These are phyloP conservation scores for Coccomyxa subellipsoidea DNA, from an alignment of 163 green algal species.

Conservation along the genomic window DNA sequence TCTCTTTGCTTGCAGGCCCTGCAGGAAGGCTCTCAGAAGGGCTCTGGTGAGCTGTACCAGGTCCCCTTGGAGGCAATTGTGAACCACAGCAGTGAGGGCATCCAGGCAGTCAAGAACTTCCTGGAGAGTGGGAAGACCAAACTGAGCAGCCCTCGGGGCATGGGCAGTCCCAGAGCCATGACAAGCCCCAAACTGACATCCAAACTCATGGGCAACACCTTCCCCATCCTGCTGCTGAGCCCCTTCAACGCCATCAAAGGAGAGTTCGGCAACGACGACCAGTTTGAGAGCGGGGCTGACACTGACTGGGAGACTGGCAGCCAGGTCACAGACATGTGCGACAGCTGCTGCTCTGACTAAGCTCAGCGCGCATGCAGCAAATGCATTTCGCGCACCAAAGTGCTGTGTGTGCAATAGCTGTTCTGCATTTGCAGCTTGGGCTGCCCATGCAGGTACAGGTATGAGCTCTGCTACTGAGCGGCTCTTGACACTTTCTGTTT, in stretches of 20 bases:
- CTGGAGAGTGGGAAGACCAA: slow-evolving; percentile 23
- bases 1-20: not conserved
- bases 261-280: not conserved
- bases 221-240: not conserved
- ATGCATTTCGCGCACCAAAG: slow-evolving; percentile 7
- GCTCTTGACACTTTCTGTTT: too few species aligned
- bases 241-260: not conserved
- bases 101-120: slow-evolving; percentile 28
- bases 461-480: too few species aligned
- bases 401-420: too few species aligned
- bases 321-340: slow-evolving; percentile 39
- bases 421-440: too few species aligned
- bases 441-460: too few species aligned
- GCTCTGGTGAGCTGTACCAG: slow-evolving; percentile 21
- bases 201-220: slow-evolving; percentile 5
- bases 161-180: not conserved
- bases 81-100: slow-evolving; percentile 30
- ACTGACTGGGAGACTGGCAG: slow-evolving; percentile 30
- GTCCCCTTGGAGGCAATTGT: slow-evolving; percentile 49
- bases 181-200: not conserved
- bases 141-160: slow-evolving; percentile 4
- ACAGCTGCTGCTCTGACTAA: slow-evolving; percentile 9
- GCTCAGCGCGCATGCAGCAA: not conserved
- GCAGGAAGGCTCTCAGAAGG: slow-evolving; percentile 17
- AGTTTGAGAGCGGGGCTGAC: slow-evolving; percentile 41